A percentile compares a stretch with the other conserved stretches of the same genome.
These are phyloP conservation scores for Magnaporthiopsis poae DNA, from an alignment of 2,329 filamentous ascomycete genomes.

Conservation along the genomic window DNA sequence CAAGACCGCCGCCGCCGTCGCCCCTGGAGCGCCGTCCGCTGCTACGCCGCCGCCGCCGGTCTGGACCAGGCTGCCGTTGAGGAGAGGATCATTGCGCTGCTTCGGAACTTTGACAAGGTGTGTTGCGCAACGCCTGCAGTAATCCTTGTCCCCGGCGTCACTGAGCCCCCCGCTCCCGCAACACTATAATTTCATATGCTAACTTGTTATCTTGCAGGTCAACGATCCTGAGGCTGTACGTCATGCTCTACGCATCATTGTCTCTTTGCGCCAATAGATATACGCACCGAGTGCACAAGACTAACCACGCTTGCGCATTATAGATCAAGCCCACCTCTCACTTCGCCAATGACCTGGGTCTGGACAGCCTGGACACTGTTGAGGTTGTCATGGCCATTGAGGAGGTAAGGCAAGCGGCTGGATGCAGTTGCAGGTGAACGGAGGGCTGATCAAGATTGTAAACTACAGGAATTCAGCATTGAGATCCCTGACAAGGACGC, in stretches of 20 bases:
- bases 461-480: slow-evolving; percentile 58
- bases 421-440: slow-evolving; percentile 11
- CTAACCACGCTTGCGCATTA: neutral
- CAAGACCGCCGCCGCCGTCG: slow-evolving; percentile 40
- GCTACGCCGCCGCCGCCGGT: slow-evolving; percentile 74
- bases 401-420: slow-evolving; percentile 51
- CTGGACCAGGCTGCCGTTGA: slow-evolving; percentile 62
- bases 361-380: slow-evolving; percentile 50
- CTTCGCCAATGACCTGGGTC: slow-evolving; percentile 33
- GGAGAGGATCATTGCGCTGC: slow-evolving; percentile 80
- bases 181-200: slow-evolving; percentile 13
- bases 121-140: slow-evolving; percentile 17
- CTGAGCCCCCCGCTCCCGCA: slow-evolving; percentile 12
- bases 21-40: slow-evolving; percentile 62
- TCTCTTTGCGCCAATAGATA: neutral
- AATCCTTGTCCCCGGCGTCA: slow-evolving; percentile 1
- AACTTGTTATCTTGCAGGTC: slow-evolving; percentile 41
- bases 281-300: neutral
- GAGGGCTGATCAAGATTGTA: slow-evolving; percentile 1
- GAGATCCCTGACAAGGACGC: slow-evolving; percentile 98
- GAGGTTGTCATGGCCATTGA: slow-evolving; percentile 99
- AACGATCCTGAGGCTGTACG: slow-evolving; percentile 55
- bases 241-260: slow-evolving; percentile 13
- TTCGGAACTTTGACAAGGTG: slow-evolving; percentile 97
- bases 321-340: slow-evolving; percentile 77